A percentile compares a stretch with the other conserved stretches of the same genome.
These are phyloP conservation scores for Arthroderma sp. DNA, from an alignment of 2,329 filamentous ascomycete species.

Conservation along the genomic window DNA sequence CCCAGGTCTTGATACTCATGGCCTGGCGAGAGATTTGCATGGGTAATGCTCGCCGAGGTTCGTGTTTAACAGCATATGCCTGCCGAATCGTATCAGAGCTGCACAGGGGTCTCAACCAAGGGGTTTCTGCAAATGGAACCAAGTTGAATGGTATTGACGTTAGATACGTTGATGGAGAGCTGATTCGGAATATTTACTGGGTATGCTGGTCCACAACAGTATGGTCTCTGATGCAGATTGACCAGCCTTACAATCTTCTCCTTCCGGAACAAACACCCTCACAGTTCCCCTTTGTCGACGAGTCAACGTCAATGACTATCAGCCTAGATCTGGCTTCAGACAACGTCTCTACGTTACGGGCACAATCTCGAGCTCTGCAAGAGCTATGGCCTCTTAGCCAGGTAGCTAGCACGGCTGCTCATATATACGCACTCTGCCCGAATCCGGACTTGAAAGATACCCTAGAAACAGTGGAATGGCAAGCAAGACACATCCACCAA, in stretches of 20 bases:
- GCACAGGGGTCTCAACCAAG: conserved; percentile 8
- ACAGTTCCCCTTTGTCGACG: conserved; percentile 10
- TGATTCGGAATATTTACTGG: conserved; percentile 11
- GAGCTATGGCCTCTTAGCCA: conserved; percentile 10
- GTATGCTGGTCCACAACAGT: conserved; percentile 10
- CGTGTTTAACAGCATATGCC: conserved; percentile 7
- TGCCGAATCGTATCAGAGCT: conserved; percentile 9
- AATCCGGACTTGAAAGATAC: conserved; percentile 7
- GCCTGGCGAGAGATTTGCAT: conserved; percentile 10
- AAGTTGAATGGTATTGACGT: conserved; percentile 11
- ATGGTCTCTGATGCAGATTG: conserved; percentile 10
- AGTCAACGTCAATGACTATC: conserved; percentile 9
- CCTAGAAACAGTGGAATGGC: conserved; percentile 8
- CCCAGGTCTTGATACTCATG: conserved; percentile 11
- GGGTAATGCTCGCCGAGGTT: conserved; percentile 8
- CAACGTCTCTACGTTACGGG: conserved; percentile 9
- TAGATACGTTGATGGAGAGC: conserved; percentile 10
- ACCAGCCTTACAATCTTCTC: conserved; percentile 8
- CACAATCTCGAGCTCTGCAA: conserved; percentile 7
- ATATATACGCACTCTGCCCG: conserved; percentile 9
- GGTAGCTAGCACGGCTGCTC: conserved; percentile 9
- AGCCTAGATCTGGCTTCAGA: conserved; percentile 9
- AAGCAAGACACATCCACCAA: conserved; percentile 9
- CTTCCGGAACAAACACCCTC: conserved; percentile 9
- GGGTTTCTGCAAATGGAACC: conserved; percentile 8